A percentile compares a stretch with the other conserved stretches of the same genome.
Evolutionary conservation across 1,284 basidiomycete genomes (phyloP).

Genomic region (Cryptococcus hybrid): DNA sequence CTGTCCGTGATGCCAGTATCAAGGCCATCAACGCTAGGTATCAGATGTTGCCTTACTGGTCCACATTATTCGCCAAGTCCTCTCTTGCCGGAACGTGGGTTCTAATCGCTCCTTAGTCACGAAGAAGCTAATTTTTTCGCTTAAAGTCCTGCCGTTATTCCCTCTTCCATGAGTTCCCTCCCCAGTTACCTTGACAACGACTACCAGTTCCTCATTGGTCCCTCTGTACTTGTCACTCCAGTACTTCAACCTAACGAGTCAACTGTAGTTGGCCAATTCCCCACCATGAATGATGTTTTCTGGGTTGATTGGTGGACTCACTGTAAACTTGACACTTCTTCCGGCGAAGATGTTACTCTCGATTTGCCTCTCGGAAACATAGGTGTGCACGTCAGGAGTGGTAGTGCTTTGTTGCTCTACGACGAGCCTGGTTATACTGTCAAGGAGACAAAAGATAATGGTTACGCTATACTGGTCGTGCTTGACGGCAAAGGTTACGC

Average conservation of each 20-base stretch:
- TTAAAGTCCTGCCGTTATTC: conserved; percentile 60
- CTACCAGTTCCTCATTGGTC: conserved; percentile 67
- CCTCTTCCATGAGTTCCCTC: conserved; percentile 73
- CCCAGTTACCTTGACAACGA: conserved; percentile 63
- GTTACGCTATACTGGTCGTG: conserved; percentile 60
- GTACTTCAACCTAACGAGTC: conserved; percentile 63
- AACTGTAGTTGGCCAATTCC: conserved; percentile 53
- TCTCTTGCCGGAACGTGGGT: conserved; percentile 58
- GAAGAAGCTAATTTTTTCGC: not conserved
- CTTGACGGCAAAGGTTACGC: conserved; percentile 55
- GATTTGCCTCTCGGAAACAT: conserved; percentile 64
- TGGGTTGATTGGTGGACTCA: conserved; percentile 79
- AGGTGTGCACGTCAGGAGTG: conserved; percentile 64
- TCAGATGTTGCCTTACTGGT: conserved; percentile 70
- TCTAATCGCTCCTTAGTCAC: not conserved
- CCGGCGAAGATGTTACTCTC: conserved; percentile 53
- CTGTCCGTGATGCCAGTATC: conserved; percentile 67
- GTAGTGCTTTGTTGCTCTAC: conserved; percentile 61
- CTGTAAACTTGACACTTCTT: conserved; percentile 39
- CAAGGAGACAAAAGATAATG: conserved; percentile 58
- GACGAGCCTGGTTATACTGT: conserved; percentile 60
- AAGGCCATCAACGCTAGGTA: conserved; percentile 68
- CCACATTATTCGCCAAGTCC: conserved; percentile 69
- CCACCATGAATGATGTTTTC: conserved; percentile 52
- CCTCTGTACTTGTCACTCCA: conserved; percentile 68